These are phyloP conservation scores for Plenodomus lindquistii DNA, from an alignment of 2,329 filamentous ascomycete species.

Conservation along the genomic window DNA sequence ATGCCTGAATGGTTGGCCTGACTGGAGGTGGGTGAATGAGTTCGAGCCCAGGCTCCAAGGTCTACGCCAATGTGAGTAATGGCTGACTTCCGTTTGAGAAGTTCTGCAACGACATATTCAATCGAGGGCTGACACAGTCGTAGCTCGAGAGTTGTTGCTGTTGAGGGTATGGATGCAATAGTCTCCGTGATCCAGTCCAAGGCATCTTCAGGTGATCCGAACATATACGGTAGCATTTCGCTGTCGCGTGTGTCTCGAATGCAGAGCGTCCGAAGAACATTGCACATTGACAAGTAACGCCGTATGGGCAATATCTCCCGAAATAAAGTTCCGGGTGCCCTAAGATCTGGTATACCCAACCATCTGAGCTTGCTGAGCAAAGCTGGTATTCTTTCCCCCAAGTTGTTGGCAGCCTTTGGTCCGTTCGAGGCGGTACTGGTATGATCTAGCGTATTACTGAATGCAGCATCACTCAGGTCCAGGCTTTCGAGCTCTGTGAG, in stretches of 20 bases:
- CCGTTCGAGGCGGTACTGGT: background rate
- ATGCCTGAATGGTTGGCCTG: background rate
- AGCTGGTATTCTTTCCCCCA: background rate
- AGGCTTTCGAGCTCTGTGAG: slow-evolving; percentile 13
- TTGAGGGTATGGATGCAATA: slow-evolving; percentile 3
- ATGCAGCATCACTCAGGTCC: slow-evolving; percentile 23
- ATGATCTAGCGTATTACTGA: background rate
- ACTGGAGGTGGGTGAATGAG: slow-evolving; percentile 10
- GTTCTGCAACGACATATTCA: slow-evolving; percentile 9
- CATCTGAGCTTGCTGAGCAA: background rate
- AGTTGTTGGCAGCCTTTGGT: background rate
- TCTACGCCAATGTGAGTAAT: slow-evolving; percentile 28
- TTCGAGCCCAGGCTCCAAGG: slow-evolving; percentile 32
- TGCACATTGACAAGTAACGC: background rate
- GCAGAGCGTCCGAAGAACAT: slow-evolving; percentile 10
- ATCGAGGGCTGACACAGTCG: slow-evolving; percentile 21
- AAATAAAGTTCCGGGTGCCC: background rate
- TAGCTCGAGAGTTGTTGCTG: slow-evolving; percentile 22
- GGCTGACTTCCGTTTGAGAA: slow-evolving; percentile 3
- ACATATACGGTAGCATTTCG: slow-evolving; percentile 1
- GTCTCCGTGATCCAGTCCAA: slow-evolving; percentile 3
- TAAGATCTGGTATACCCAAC: background rate
- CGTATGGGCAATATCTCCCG: background rate
- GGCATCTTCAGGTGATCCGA: background rate
- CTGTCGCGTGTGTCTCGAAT: slow-evolving; percentile 18